Base-by-base conservation (phyloP, 352 stramenopile genomes). In the Pythium aristosporum region DNA sequence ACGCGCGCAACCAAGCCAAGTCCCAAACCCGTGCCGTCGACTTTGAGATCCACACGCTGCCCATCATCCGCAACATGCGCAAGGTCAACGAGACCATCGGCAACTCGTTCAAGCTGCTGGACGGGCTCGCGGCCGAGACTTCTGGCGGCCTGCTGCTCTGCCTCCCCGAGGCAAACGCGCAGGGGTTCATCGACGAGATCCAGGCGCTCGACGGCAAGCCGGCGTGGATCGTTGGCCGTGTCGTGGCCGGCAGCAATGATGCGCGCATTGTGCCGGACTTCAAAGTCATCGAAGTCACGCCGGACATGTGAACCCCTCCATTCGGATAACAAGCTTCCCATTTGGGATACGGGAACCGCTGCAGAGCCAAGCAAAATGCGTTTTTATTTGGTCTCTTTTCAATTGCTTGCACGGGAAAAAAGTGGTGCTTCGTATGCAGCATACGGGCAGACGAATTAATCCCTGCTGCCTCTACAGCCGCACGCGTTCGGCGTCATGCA, bases 111-210 rank as follows among this genome's bases (percentile, higher is more conserved):
- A 87, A 92, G 67, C 74, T 99, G 57, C 72, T 94, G 44, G 79
- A 92, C 23, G 95, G 95, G 0, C 96, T 96, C 60, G 95, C 90
- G 16, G 93, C 96, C 18, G 94, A 99, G 80, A 98, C 96, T 20
- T 98, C 92, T 3, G 96, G 96, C 36, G 94, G 94, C 1, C 73
- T 99, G 36, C 81, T 99, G 64, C 84, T 98, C 55, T 96, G 87
- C 59, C 67, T 99, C 50, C 79, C 87, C 12, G 81, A 87, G 20
- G 82, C 91, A 25, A 80, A 96, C 58, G 94, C 92, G 1, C 67
- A 94, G 50, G 79, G 73, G 0, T 98, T 91, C 71, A 91, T 96
- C 53, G 64, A 87, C 42, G 94, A 98, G 57, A 79, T 98, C 20
- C 73, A 91, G 59, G 80, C 83, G 55, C 58, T 98, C 41, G 91